Percentiles rank a stretch among this genome's conserved stretches.
These are phyloP conservation scores for Pseudocercospora macadamiae DNA, from an alignment of 2,329 filamentous ascomycete genomes.

Conservation along the genomic window DNA sequence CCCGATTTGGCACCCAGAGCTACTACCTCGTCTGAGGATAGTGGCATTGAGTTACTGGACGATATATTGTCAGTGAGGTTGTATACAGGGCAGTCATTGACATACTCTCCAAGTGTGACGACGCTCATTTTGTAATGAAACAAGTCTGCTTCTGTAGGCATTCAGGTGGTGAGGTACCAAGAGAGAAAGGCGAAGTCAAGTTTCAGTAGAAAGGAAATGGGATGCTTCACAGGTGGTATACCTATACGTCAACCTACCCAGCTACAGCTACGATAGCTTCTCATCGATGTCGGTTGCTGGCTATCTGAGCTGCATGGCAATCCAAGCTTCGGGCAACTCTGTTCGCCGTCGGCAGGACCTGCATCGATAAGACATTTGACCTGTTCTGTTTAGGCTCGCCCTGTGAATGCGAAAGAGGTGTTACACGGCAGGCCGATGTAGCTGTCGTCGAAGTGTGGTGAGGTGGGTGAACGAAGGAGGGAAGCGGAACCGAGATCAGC, in stretches of 20 bases:
- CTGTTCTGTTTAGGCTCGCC: not conserved
- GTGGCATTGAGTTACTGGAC: constrained; percentile 8
- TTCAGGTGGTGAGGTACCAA: not conserved
- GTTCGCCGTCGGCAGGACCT: constrained; percentile 2
- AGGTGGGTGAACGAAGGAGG: not conserved
- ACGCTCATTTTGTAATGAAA: constrained; percentile 10
- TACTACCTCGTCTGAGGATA: constrained; percentile 14
- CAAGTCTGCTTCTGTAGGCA: not conserved
- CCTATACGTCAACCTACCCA: too few species aligned
- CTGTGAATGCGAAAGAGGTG: not conserved
- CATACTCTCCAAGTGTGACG: constrained; percentile 13
- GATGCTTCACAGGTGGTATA: too few species aligned
- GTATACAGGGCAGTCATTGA: not conserved
- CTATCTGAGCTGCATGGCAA: not conserved
- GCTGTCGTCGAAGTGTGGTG: too few species aligned
- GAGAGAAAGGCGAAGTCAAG: too few species aligned
- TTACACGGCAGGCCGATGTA: too few species aligned
- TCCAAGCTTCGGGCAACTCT: constrained; percentile 3
- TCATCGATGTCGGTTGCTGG: not conserved
- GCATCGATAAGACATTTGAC: constrained; percentile 3
- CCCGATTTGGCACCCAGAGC: constrained; percentile 16
- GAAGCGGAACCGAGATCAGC: not conserved
- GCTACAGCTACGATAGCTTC: not conserved
- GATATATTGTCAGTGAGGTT: not conserved
- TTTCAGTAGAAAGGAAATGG: too few species aligned